These are phyloP conservation scores for Elsinoe arachidis DNA, from an alignment of 2,329 filamentous ascomycete species.

Conservation along the genomic window DNA sequence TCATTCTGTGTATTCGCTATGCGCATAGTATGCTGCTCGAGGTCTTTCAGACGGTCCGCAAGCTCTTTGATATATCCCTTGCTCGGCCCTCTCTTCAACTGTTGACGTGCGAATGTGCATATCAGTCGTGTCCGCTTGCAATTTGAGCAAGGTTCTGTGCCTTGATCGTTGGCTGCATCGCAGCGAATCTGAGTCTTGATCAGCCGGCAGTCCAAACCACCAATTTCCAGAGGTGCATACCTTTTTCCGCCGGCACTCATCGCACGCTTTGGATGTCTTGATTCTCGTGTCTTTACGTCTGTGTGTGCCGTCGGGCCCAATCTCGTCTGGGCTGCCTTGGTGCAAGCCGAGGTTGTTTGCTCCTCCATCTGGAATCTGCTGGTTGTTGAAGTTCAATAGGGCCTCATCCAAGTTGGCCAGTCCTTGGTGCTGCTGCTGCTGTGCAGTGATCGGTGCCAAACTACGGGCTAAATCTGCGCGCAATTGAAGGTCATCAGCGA, in stretches of 20 bases:
- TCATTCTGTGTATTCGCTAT: slow-evolving; percentile 21
- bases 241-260: slow-evolving; percentile 20
- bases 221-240: not conserved
- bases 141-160: slow-evolving; percentile 68
- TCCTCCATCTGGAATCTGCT: not conserved
- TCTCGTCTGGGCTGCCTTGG: slow-evolving; percentile 14
- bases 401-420: slow-evolving; percentile 11
- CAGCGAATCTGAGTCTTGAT: slow-evolving; percentile 55
- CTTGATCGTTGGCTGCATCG: slow-evolving; percentile 67
- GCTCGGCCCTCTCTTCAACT: slow-evolving; percentile 55
- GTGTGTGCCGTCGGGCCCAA: slow-evolving; percentile 6
- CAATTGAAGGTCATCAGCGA: slow-evolving; percentile 14
- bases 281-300: slow-evolving; percentile 14
- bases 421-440: slow-evolving; percentile 1
- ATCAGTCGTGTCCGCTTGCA: slow-evolving; percentile 67
- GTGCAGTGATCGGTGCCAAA: slow-evolving; percentile 13
- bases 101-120: slow-evolving; percentile 70
- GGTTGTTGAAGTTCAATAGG: not conserved
- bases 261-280: slow-evolving; percentile 19
- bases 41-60: slow-evolving; percentile 70
- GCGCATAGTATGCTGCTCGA: slow-evolving; percentile 63
- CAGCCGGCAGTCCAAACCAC: not conserved
- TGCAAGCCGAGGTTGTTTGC: not conserved
- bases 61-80: slow-evolving; percentile 95
- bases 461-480: slow-evolving; percentile 15